These are phyloP conservation scores for Pythium sp. DNA, from an alignment of 352 stramenopile genomes.

Conservation along the genomic window DNA sequence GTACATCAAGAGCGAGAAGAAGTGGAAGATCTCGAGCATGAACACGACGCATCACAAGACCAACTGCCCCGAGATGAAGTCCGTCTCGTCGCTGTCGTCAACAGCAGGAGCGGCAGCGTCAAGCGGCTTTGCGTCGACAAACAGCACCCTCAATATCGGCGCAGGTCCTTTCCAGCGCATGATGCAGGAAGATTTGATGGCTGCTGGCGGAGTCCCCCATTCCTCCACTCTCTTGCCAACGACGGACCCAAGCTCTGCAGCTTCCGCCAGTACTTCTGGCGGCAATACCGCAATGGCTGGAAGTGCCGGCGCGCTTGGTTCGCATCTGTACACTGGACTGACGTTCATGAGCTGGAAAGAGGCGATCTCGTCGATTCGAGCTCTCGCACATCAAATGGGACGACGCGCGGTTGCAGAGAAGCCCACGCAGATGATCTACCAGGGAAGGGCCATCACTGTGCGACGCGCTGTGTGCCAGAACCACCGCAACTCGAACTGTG, in stretches of 20 bases:
- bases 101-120: neutral
- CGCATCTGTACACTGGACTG: constrained; percentile 41
- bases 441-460: constrained; percentile 43
- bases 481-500: constrained; percentile 69
- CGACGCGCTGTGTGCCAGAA: constrained; percentile 68
- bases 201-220: constrained; percentile 1
- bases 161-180: constrained; percentile 29
- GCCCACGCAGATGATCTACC: constrained; percentile 34
- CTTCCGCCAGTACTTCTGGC: constrained; percentile 6
- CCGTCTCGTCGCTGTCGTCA: neutral
- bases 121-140: neutral
- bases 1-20: constrained; percentile 60
- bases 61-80: constrained; percentile 36
- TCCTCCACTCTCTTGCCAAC: constrained; percentile 3
- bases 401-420: constrained; percentile 58
- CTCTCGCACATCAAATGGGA: constrained; percentile 54
- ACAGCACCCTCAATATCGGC: neutral
- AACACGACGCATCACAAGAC: constrained; percentile 61
- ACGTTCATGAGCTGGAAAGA: constrained; percentile 63
- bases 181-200: constrained; percentile 27
- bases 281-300: neutral
- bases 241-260: neutral
- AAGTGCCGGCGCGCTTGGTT: constrained; percentile 19
- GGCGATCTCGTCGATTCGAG: constrained; percentile 43
- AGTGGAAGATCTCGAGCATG: constrained; percentile 77